phyloP scores from a whole-genome alignment of 768 basidiomycete species.

The Panaeolus cyanescens region DNA sequence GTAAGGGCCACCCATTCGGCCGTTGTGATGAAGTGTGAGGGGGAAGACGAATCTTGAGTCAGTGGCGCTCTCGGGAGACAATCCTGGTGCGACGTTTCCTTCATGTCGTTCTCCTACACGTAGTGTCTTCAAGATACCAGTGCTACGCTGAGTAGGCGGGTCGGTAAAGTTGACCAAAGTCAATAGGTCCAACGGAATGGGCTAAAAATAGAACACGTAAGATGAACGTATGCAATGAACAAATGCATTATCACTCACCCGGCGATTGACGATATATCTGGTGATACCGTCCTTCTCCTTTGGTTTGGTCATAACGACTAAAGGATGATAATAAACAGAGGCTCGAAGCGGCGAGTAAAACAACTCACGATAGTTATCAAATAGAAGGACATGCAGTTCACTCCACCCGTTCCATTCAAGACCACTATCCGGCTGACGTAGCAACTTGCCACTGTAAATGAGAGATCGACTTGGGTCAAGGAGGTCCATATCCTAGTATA shows the following conservation, averaged over 20 bases:
- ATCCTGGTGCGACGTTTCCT: slow-evolving; percentile 18
- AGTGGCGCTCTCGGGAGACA: slow-evolving; percentile 39
- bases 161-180: slow-evolving; percentile 85
- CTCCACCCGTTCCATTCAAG: slow-evolving; percentile 90
- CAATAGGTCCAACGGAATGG: slow-evolving; percentile 90
- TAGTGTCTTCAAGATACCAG: slow-evolving; percentile 71
- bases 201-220: slow-evolving; percentile 44
- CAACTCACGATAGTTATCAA: slow-evolving; percentile 89
- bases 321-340: slow-evolving; percentile 12
- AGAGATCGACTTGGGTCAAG: slow-evolving; percentile 80
- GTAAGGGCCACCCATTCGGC: slow-evolving; percentile 83
- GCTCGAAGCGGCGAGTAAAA: neutral
- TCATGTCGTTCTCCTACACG: slow-evolving; percentile 40
- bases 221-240: slow-evolving; percentile 3
- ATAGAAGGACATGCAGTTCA: slow-evolving; percentile 86
- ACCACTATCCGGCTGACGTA: slow-evolving; percentile 86
- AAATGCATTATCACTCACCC: slow-evolving; percentile 47
- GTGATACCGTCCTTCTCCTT: slow-evolving; percentile 76
- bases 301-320: slow-evolving; percentile 89
- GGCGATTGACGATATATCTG: slow-evolving; percentile 78
- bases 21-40: slow-evolving; percentile 87
- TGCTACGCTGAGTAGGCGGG: slow-evolving; percentile 70
- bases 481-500: slow-evolving; percentile 79
- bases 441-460: slow-evolving; percentile 80
- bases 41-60: slow-evolving; percentile 85